These are phyloP conservation scores for Geosiphon pyriformis DNA, from an alignment of 192 early-diverging fungal species.

Conservation along the genomic window DNA sequence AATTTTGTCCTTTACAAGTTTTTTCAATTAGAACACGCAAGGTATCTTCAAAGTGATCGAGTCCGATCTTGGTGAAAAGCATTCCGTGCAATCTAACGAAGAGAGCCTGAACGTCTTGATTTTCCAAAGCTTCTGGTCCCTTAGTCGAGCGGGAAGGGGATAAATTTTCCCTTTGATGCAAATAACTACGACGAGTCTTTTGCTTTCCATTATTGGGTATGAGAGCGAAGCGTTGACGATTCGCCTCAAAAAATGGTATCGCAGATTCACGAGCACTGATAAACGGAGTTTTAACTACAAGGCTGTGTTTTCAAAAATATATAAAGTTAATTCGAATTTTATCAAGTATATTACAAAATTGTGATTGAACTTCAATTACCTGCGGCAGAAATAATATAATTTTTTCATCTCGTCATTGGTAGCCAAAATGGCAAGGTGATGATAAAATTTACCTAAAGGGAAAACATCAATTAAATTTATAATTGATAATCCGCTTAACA, in stretches of 20 bases:
- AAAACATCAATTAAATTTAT: neutral
- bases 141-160: neutral
- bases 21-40: conserved; percentile 27
- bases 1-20: conserved; percentile 14
- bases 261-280: conserved; percentile 47
- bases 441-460: conserved; percentile 41
- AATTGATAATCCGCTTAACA: conserved; percentile 20
- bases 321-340: conserved; percentile 16
- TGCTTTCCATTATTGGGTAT: conserved; percentile 18
- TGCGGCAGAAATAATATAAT: conserved; percentile 35
- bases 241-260: conserved; percentile 43
- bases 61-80: conserved; percentile 54
- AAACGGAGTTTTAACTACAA: conserved; percentile 47
- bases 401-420: conserved; percentile 28
- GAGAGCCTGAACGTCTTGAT: conserved; percentile 27
- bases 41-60: conserved; percentile 44
- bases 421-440: conserved; percentile 44
- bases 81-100: conserved; percentile 49
- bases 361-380: conserved; percentile 26
- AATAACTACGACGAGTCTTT: conserved; percentile 25
- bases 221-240: conserved; percentile 36
- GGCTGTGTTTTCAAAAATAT: conserved; percentile 28
- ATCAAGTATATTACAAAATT: neutral
- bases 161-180: conserved; percentile 16
- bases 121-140: neutral